Evolutionary conservation across 129 eudicot species (phyloP).

Genomic region (Kitagawia praeruptora): DNA sequence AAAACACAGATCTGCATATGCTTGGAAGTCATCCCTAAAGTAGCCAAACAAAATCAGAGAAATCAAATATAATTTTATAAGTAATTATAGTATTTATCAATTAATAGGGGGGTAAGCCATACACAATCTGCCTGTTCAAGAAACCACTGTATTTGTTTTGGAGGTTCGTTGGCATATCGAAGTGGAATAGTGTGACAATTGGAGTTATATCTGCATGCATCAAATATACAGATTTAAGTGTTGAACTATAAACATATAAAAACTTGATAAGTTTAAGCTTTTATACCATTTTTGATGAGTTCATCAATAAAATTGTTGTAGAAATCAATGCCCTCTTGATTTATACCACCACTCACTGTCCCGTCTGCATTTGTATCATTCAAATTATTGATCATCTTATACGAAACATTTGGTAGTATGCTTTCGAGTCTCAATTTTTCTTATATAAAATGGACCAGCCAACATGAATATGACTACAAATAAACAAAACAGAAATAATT

Average conservation of each 20-base stretch:
- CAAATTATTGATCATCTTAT: not conserved
- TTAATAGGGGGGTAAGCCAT: not conserved
- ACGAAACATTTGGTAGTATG: not conserved
- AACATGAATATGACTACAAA: not conserved
- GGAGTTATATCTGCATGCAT: conserved; percentile 12
- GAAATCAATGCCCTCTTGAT: conserved; percentile 10
- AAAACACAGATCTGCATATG: conserved; percentile 13
- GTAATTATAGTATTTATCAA: not conserved
- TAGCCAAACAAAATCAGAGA: no score
- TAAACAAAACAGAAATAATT: not conserved
- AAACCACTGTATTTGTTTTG: conserved; percentile 14
- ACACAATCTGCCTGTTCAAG: conserved; percentile 12
- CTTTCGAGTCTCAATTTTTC: no score
- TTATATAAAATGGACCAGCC: not conserved
- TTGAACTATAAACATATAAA: not conserved
- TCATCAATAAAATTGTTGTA: conserved; percentile 14
- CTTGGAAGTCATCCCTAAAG: conserved; percentile 9
- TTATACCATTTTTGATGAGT: not conserved
- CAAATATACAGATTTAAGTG: not conserved
- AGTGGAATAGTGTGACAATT: conserved; percentile 15
- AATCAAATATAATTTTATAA: not conserved
- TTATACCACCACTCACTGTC: conserved; percentile 10
- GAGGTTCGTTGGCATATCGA: conserved; percentile 10
- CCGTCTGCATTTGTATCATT: conserved; percentile 8
- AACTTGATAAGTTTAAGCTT: not conserved